These are phyloP conservation scores for Trypanosoma lewisi DNA, from an alignment of 208 protist species.

Conservation along the genomic window DNA sequence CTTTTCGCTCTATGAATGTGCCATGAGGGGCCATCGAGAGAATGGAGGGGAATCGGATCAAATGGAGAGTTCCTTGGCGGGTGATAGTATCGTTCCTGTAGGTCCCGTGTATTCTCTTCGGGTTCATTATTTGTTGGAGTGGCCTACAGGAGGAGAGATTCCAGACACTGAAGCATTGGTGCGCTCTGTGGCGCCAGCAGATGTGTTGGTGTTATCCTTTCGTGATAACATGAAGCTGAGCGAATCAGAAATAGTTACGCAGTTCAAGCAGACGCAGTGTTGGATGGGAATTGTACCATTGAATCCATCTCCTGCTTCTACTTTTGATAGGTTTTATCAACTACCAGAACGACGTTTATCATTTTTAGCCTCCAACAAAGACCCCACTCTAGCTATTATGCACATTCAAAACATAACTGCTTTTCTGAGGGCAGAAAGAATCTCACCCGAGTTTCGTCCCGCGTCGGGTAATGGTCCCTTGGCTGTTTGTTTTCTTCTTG, in stretches of 20 bases:
- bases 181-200: constrained; percentile 13
- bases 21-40: constrained; percentile 7
- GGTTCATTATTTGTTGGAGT: constrained; percentile 11
- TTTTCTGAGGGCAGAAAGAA: background rate
- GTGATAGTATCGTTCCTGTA: background rate
- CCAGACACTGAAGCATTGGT: background rate
- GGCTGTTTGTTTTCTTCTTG: constrained; percentile 21
- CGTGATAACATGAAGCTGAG: background rate
- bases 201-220: constrained; percentile 23
- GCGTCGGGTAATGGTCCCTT: background rate
- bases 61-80: background rate
- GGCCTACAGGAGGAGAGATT: background rate
- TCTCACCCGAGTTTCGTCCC: background rate
- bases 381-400: constrained; percentile 6
- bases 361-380: background rate
- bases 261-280: background rate
- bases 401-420: constrained; percentile 13
- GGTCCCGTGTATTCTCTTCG: constrained; percentile 23
- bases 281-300: constrained; percentile 16
- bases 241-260: background rate
- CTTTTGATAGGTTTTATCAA: background rate
- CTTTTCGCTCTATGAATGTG: constrained; percentile 16
- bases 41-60: background rate
- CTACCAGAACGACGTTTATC: constrained; percentile 11
- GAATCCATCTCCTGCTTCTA: background rate